Evolutionary conservation across 345 rosid genomes (phyloP).

Genomic region (Mangifera indica): DNA sequence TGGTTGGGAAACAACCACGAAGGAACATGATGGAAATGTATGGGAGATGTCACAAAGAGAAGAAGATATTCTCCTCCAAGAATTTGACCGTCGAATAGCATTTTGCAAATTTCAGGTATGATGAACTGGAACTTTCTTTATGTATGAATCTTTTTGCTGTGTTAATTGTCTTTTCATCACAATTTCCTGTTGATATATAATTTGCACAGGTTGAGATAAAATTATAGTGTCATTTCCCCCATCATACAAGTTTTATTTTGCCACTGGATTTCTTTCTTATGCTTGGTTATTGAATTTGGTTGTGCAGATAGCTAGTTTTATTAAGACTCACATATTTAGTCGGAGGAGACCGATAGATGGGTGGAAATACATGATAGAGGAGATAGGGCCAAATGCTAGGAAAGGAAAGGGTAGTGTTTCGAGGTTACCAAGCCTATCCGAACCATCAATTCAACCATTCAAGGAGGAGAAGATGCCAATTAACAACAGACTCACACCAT

Average conservation of each 20-base stretch:
- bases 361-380: constrained; percentile 97
- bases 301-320: constrained; percentile 90
- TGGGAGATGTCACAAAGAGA: constrained; percentile 99
- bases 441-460: constrained; percentile 79
- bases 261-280: neutral
- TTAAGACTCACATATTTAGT: constrained; percentile 91
- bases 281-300: constrained; percentile 8
- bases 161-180: neutral
- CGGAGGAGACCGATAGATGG: constrained; percentile 95
- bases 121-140: neutral
- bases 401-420: constrained; percentile 91
- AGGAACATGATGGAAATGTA: constrained; percentile 73
- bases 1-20: constrained; percentile 93
- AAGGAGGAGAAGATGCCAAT: constrained; percentile 55
- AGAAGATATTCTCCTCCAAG: constrained; percentile 92
- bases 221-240: neutral
- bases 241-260: neutral
- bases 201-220: neutral
- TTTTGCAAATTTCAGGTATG: constrained; percentile 89
- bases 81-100: constrained; percentile 85
- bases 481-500: constrained; percentile 27
- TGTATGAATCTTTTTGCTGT: neutral
- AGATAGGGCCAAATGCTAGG: constrained; percentile 92
- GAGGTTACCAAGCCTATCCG: constrained; percentile 77
- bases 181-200: neutral